Evolutionary conservation across 306 rosid genomes (phyloP), one percentile per base, ranked within the genome.

Genomic region (Rosa multiflora): DNA sequence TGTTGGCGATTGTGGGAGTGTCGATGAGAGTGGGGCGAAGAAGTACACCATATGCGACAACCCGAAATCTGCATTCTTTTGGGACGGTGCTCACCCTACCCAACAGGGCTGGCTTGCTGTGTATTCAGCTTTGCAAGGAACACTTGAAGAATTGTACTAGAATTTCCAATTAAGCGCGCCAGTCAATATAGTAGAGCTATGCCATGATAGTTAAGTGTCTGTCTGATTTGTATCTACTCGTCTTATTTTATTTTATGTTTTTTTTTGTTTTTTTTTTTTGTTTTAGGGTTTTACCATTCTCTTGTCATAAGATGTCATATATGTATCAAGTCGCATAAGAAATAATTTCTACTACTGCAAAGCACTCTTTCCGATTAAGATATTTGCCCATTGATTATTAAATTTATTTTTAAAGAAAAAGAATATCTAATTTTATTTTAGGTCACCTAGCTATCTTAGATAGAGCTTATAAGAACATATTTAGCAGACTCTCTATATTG

Each of bases 21-120:
- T 91, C 14, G 94, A 86, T 17, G 26, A 21, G 17, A 84, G 79
- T 10, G 88, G 86, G 0, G 85, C 69, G 26, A 95, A 83, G 87
- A 90, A 85, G 72, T 95, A 88, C 66, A 74, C 53, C n/a, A 79
- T 95, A 0, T 95, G 99, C 53, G 81, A 88, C 18, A 55, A 88
- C 43, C 98, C 97, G 0, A 63, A 81, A 72, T 80, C 92, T 0
- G 70, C 97, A 18, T 95, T 95, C 89, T 95, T 95, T 76, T 95
- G 99, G 99, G 99, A 95, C 75, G 8, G 35, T 35, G 90, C 80
- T 62, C 99, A 95, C 67, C 98, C 99, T 1, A 84, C 98, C 2
- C 85, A 95, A 43, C 89, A 90, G 42, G 99, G 97, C 3, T 95
- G 99, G 99, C 82, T 72, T 5, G 96, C 95, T 18, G 93, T 95